A percentile compares a stretch with the other conserved stretches of the same genome.
Conservation (phyloP, 192 early-diverging fungal genomes). For the Backusella macrospora region DNA sequence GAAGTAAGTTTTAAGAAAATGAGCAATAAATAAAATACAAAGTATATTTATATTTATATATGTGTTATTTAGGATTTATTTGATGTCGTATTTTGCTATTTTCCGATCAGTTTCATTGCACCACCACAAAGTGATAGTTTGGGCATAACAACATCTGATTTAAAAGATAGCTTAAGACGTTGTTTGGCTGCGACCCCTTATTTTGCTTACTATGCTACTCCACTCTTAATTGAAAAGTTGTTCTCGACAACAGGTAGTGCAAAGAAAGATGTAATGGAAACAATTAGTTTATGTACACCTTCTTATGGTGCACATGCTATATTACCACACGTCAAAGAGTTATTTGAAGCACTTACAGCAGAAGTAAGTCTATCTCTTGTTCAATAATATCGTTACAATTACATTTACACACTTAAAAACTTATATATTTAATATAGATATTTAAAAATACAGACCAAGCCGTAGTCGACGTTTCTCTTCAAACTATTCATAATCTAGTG, state of each 20-base stretch:
- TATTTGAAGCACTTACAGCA: constrained; percentile 74
- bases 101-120: constrained; percentile 95
- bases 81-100: constrained; percentile 98
- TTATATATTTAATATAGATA: constrained; percentile 39
- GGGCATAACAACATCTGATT: constrained; percentile 88
- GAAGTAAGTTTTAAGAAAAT: constrained; percentile 53
- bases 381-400: background rate
- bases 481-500: constrained; percentile 64
- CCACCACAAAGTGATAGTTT: constrained; percentile 90
- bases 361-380: constrained; percentile 39
- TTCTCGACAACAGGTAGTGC: constrained; percentile 76
- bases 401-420: background rate
- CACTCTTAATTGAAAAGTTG: constrained; percentile 90
- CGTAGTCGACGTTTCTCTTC: constrained; percentile 66
- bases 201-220: constrained; percentile 82
- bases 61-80: constrained; percentile 74
- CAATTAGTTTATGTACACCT: constrained; percentile 74
- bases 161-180: constrained; percentile 79
- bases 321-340: constrained; percentile 65
- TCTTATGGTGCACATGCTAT: constrained; percentile 76
- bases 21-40: background rate
- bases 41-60: constrained; percentile 17
- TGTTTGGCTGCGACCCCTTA: constrained; percentile 84
- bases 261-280: constrained; percentile 95
- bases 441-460: constrained; percentile 72